These are phyloP conservation scores for Aspergillus awamori DNA, from an alignment of 2,329 filamentous ascomycete species.

Conservation along the genomic window DNA sequence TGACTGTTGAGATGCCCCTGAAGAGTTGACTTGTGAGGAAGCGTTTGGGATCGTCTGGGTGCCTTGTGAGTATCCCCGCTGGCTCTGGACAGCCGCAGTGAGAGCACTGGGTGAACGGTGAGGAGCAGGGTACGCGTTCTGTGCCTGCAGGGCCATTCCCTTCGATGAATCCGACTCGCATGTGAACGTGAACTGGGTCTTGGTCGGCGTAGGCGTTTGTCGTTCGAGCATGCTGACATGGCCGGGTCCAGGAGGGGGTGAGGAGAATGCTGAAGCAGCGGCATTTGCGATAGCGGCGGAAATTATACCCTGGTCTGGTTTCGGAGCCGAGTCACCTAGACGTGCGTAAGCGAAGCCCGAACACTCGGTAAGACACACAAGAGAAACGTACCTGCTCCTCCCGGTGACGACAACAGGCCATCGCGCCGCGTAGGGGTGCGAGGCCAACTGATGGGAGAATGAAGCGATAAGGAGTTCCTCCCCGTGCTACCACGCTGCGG, in stretches of 20 bases:
- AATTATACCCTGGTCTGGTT: slow-evolving; percentile 75
- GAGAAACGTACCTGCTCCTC: slow-evolving; percentile 34
- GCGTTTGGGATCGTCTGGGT: slow-evolving; percentile 60
- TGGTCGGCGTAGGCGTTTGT: slow-evolving; percentile 67
- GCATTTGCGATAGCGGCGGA: slow-evolving; percentile 90
- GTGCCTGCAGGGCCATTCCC: slow-evolving; percentile 73
- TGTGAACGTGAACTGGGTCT: slow-evolving; percentile 94
- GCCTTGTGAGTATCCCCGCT: slow-evolving; percentile 53
- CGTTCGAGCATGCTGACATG: slow-evolving; percentile 78
- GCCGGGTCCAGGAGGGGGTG: slow-evolving; percentile 67
- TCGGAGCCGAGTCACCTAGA: slow-evolving; percentile 41
- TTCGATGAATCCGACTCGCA: slow-evolving; percentile 88
- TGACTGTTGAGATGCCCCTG: slow-evolving; percentile 21
- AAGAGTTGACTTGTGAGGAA: slow-evolving; percentile 39
- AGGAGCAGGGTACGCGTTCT: slow-evolving; percentile 47
- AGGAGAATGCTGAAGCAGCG: slow-evolving; percentile 68
- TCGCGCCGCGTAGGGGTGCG: slow-evolving; percentile 54
- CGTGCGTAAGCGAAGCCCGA: slow-evolving; percentile 6
- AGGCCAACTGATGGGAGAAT: slow-evolving; percentile 61
- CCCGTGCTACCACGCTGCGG: slow-evolving; percentile 53
- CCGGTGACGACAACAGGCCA: slow-evolving; percentile 50
- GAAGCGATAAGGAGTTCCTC: slow-evolving; percentile 64
- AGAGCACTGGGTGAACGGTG: slow-evolving; percentile 39
- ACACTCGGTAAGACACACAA: neutral
- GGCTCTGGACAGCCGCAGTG: slow-evolving; percentile 34